Evolutionary conservation across 495 filamentous ascomycete genomes (phyloP).

Genomic region (Staphylotrichum longicolle): DNA sequence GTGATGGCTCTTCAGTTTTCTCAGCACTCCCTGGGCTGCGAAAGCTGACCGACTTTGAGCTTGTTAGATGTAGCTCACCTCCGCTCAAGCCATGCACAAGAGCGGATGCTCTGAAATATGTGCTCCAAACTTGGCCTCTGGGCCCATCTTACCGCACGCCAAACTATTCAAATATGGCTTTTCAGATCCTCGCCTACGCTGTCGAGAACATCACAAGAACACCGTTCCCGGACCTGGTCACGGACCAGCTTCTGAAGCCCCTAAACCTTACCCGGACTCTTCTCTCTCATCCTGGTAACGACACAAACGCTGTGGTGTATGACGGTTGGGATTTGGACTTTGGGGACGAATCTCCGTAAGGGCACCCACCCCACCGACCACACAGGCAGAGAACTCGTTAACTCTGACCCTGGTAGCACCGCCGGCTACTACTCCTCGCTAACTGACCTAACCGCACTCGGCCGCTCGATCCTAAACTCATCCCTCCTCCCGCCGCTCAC

Average conservation of each 20-base stretch:
- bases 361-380: background rate
- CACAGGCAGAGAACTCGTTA: too few relatives aligned
- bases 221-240: constrained; percentile 17
- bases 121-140: constrained; percentile 4
- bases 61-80: constrained; percentile 9
- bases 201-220: constrained; percentile 22
- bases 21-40: constrained; percentile 11
- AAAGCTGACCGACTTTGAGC: constrained; percentile 6
- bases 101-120: constrained; percentile 5
- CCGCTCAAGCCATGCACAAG: constrained; percentile 10
- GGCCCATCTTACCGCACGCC: constrained; percentile 6
- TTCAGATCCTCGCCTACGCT: constrained; percentile 22
- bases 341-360: constrained; percentile 20
- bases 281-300: constrained; percentile 12
- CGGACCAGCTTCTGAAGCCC: constrained; percentile 8
- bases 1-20: constrained; percentile 2
- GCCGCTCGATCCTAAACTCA: constrained; percentile 51
- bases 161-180: constrained; percentile 23
- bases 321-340: constrained; percentile 13
- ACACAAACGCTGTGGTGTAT: constrained; percentile 11
- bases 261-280: constrained; percentile 21
- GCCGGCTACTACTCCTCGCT: constrained; percentile 45
- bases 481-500: constrained; percentile 39
- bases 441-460: constrained; percentile 48
- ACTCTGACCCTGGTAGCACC: background rate